These are phyloP conservation scores for Starmerella floris DNA, from an alignment of 805 yeast genomes.

Conservation along the genomic window DNA sequence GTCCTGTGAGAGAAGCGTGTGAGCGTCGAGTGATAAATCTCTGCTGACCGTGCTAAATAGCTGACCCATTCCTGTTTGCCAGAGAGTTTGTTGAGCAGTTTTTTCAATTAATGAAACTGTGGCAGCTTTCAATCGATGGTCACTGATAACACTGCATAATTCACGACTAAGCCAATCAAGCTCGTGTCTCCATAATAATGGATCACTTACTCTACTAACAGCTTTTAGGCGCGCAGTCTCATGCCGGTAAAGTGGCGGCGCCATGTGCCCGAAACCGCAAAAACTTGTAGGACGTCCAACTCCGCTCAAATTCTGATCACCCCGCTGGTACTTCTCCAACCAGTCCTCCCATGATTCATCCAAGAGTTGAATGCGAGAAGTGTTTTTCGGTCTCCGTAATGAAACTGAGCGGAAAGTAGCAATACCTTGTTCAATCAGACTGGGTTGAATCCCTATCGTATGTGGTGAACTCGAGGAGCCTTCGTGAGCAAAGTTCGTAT, in stretches of 20 bases:
- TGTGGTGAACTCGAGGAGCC: neutral
- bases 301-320: conserved; percentile 19
- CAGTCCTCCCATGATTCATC: conserved; percentile 22
- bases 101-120: conserved; percentile 46
- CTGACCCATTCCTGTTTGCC: conserved; percentile 37
- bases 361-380: conserved; percentile 8
- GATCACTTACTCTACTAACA: conserved; percentile 31
- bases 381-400: conserved; percentile 1
- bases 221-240: conserved; percentile 37
- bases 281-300: conserved; percentile 46
- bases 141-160: conserved; percentile 29
- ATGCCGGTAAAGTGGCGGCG: conserved; percentile 46
- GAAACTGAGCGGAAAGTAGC: conserved; percentile 6
- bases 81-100: conserved; percentile 37
- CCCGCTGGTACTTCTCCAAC: conserved; percentile 15
- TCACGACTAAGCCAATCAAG: conserved; percentile 31
- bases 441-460: neutral
- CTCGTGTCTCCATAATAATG: conserved; percentile 39
- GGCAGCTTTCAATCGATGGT: conserved; percentile 39
- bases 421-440: conserved; percentile 1
- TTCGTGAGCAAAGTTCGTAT: neutral
- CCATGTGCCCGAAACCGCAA: conserved; percentile 35
- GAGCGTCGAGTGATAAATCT: conserved; percentile 50
- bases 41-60: conserved; percentile 33
- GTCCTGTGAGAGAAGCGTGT: conserved; percentile 47